A percentile compares a stretch with the other conserved stretches of the same genome.
These are phyloP conservation scores for Tolypocladium amazonense DNA, from an alignment of 2,329 filamentous ascomycete species.

Conservation along the genomic window DNA sequence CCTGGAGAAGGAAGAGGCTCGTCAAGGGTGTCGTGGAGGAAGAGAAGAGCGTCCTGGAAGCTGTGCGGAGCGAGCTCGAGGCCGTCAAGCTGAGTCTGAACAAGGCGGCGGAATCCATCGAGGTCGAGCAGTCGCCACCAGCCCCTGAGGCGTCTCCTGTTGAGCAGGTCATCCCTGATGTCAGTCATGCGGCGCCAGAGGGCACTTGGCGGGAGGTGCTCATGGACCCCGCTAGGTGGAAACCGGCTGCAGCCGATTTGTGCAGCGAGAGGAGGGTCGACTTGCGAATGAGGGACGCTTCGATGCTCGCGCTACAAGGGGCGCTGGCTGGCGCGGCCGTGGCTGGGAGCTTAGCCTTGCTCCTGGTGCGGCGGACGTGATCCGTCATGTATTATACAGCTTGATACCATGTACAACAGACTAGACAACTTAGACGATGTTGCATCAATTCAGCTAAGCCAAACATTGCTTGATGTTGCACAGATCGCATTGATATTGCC, in stretches of 20 bases:
- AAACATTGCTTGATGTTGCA: too few relatives aligned
- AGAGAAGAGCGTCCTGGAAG: conserved; percentile 48
- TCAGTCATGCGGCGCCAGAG: conserved; percentile 1
- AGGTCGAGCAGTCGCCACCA: background rate
- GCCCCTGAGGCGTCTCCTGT: conserved; percentile 3
- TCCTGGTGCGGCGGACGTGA: conserved; percentile 28
- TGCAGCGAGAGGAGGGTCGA: conserved; percentile 55
- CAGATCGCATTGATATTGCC: background rate
- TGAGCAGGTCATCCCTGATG: background rate
- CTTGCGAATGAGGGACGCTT: conserved; percentile 59
- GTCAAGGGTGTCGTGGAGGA: conserved; percentile 76
- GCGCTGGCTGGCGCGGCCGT: conserved; percentile 54
- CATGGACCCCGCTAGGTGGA: conserved; percentile 33
- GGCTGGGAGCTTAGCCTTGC: conserved; percentile 40
- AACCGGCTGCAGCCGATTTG: conserved; percentile 42
- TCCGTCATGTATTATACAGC: background rate
- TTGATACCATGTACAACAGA: background rate
- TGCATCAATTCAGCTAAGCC: background rate
- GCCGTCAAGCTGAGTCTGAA: conserved; percentile 19
- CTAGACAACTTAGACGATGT: background rate
- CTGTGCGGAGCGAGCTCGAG: conserved; percentile 32
- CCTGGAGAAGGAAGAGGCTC: conserved; percentile 74
- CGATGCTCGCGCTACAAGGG: conserved; percentile 58
- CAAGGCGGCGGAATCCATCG: conserved; percentile 10
- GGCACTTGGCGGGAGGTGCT: conserved; percentile 32